A percentile compares a stretch with the other conserved stretches of the same genome.
These are phyloP conservation scores for Trichoderma sp. DNA, from an alignment of 2,329 filamentous ascomycete species.

Conservation along the genomic window DNA sequence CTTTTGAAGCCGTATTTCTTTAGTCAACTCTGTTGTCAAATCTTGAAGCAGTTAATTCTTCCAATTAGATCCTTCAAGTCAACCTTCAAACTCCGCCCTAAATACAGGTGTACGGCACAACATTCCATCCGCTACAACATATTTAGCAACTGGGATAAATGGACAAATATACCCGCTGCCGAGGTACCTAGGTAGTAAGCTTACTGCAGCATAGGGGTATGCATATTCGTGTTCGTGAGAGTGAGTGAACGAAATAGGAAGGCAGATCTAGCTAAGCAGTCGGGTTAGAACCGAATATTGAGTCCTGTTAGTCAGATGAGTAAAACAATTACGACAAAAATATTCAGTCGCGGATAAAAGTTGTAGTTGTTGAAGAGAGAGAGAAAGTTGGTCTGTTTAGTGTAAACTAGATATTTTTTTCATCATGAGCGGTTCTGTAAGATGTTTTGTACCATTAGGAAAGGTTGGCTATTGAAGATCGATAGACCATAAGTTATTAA, in stretches of 20 bases:
- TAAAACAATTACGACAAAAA: not conserved
- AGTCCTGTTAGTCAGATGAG: not conserved
- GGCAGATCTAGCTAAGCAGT: not conserved
- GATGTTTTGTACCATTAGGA: not conserved
- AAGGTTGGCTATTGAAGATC: not conserved
- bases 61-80: not conserved
- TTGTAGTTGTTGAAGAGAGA: not conserved
- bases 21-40: not conserved
- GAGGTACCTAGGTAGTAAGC: not conserved
- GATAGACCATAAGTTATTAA: not conserved
- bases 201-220: slow-evolving; percentile 4
- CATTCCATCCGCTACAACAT: not conserved
- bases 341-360: not conserved
- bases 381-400: not conserved
- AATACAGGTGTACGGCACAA: not conserved
- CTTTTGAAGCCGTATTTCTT: not conserved
- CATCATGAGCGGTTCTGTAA: not conserved
- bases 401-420: not conserved
- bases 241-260: not conserved
- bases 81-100: not conserved
- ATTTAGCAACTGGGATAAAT: not conserved
- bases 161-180: not conserved
- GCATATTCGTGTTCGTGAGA: not conserved
- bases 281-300: not conserved
- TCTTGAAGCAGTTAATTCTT: not conserved